Evolutionary conservation across 495 filamentous ascomycete species (phyloP), one percentile per base, ranked within the genome.

Genomic region (Haplographium delicatum): DNA sequence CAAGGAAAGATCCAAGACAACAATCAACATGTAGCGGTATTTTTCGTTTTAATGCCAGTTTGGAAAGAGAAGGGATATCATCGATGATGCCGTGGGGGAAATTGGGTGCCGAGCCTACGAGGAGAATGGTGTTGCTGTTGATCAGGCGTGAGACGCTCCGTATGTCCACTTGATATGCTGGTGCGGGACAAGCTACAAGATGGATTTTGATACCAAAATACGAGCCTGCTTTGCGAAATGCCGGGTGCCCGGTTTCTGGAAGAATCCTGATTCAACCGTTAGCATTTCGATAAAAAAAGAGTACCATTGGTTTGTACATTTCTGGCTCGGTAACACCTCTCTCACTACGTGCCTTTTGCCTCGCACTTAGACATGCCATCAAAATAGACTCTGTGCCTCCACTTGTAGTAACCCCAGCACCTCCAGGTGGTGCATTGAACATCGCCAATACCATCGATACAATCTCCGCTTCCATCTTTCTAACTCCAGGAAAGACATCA

Each of bases 401-500:
- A 49, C 85, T 87, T 15, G 93, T 97, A 44, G 85, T 91, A 3
- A 94, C 89, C 48, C 93, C 93, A 24, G 85, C 91, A 16, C 82
- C 89, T 44, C 80, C 84, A 2, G 76, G 64, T 25, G 94, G 91
- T n/a, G 85, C 89, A 65, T 95, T 88, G 73, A 96, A 99, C 67
- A 99, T 71, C 26, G 79, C 74, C 34, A 96, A 71, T 41, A 95
- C 89, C 93, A 99, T 99, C 48, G 90, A 83, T 33, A 99, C 93
- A 62, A 97, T 76, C 72, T 99, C 93, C 24, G 93, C 91, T 70
- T 99, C 93, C 93, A 99, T 99, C 74, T 99, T 99, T 58, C 93
- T 74, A 24, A 99, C 90, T 28, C 91, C 93, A 34, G 93, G 93
- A 70, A 99, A 99, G 30, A 97, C 90, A 71, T 99, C 93, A 26